phyloP scores from a whole-genome alignment of 768 basidiomycete species.

The Leccinum rimulosum region DNA sequence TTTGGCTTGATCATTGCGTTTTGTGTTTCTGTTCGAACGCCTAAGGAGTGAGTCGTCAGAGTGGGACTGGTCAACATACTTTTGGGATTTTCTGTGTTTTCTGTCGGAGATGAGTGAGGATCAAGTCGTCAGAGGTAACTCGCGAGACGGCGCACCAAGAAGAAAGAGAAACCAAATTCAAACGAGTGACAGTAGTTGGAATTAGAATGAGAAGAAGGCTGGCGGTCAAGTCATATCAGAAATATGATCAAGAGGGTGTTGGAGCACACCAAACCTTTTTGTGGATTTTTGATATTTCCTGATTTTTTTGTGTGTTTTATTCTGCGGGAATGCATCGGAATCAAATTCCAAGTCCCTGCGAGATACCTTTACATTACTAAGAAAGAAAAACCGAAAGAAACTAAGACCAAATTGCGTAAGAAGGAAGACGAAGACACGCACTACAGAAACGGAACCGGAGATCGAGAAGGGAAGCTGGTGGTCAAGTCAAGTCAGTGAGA shows the following conservation, averaged over 20 bases:
- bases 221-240: background rate
- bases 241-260: background rate
- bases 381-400: background rate
- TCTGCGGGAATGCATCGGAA: background rate
- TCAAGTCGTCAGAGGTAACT: background rate
- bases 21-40: background rate
- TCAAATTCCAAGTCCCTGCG: background rate
- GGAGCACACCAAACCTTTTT: background rate
- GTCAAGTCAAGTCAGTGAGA: background rate
- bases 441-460: background rate
- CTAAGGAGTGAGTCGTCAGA: too few species aligned
- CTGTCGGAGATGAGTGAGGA: too few species aligned
- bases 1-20: background rate
- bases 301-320: background rate
- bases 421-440: too few species aligned
- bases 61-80: too few species aligned
- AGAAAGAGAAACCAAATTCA: background rate
- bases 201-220: background rate
- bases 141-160: background rate
- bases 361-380: background rate
- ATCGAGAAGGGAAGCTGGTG: background rate
- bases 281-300: background rate
- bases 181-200: background rate
- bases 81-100: too few species aligned
- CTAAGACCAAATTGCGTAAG: background rate